Percentiles rank a stretch among this genome's conserved stretches.
Evolutionary conservation across 495 filamentous ascomycete species (phyloP).

Genomic region (Penicillium turbatum): DNA sequence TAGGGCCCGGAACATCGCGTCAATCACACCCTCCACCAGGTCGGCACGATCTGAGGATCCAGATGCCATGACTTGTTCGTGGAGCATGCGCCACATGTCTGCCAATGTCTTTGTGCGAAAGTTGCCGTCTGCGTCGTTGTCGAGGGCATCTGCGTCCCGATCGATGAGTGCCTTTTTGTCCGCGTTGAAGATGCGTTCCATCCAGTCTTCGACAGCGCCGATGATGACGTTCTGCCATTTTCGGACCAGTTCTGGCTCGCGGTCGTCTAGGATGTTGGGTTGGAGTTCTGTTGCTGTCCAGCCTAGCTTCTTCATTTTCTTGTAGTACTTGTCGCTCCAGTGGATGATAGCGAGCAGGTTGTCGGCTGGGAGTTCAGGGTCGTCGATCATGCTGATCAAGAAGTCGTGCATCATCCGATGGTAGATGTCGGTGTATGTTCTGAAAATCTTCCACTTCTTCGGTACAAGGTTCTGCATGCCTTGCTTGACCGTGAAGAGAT

Average conservation of each 20-base stretch:
- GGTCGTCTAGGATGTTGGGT: slow-evolving; percentile 81
- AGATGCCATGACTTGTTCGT: slow-evolving; percentile 81
- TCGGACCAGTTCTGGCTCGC: slow-evolving; percentile 81
- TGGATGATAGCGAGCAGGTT: slow-evolving; percentile 87
- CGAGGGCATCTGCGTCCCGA: slow-evolving; percentile 71
- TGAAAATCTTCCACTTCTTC: slow-evolving; percentile 96
- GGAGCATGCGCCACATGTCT: slow-evolving; percentile 96
- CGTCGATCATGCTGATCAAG: slow-evolving; percentile 73
- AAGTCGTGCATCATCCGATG: slow-evolving; percentile 94
- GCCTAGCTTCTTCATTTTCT: slow-evolving; percentile 89
- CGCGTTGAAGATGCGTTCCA: slow-evolving; percentile 77
- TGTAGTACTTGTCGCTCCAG: slow-evolving; percentile 93
- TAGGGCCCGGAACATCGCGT: slow-evolving; percentile 86
- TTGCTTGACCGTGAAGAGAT: slow-evolving; percentile 83
- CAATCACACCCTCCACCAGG: slow-evolving; percentile 87
- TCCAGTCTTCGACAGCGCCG: slow-evolving; percentile 94
- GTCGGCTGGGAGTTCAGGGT: slow-evolving; percentile 68
- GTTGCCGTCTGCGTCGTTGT: slow-evolving; percentile 78
- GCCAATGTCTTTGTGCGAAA: slow-evolving; percentile 86
- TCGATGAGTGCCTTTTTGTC: slow-evolving; percentile 77
- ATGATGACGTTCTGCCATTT: slow-evolving; percentile 94
- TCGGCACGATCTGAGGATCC: slow-evolving; percentile 75
- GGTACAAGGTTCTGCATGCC: slow-evolving; percentile 88
- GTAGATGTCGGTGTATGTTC: slow-evolving; percentile 84
- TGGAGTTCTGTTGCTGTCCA: slow-evolving; percentile 65